Conservation (phyloP, 768 basidiomycete genomes). For the Lactarius indigo region DNA sequence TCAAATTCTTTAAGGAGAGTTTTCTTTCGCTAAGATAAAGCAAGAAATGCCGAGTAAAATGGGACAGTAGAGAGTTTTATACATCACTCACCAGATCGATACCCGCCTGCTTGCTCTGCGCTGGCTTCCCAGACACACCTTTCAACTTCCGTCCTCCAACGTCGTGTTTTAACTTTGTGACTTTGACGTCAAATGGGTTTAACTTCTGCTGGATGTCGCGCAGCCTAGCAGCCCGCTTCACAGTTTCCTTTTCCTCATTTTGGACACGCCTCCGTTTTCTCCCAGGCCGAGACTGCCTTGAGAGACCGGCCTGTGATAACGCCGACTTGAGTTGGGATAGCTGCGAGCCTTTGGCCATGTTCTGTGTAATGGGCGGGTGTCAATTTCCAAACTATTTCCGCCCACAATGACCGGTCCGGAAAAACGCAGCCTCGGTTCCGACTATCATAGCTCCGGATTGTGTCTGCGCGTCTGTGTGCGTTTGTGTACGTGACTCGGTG, state of each 20-base stretch:
- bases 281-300: slow-evolving; percentile 48
- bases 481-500: neutral
- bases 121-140: slow-evolving; percentile 78
- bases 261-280: slow-evolving; percentile 69
- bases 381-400: neutral
- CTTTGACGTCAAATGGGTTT: slow-evolving; percentile 93
- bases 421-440: neutral
- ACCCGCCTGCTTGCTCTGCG: slow-evolving; percentile 85
- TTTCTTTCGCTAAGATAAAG: slow-evolving; percentile 64
- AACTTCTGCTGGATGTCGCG: slow-evolving; percentile 80
- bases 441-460: neutral
- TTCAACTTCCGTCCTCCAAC: slow-evolving; percentile 86
- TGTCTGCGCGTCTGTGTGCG: neutral
- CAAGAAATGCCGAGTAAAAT: slow-evolving; percentile 11
- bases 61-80: slow-evolving; percentile 27
- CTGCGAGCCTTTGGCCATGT: slow-evolving; percentile 84
- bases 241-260: slow-evolving; percentile 71
- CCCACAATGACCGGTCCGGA: neutral
- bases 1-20: slow-evolving; percentile 86
- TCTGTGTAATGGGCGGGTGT: neutral
- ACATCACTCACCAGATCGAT: slow-evolving; percentile 65
- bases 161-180: slow-evolving; percentile 89
- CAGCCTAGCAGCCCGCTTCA: slow-evolving; percentile 74
- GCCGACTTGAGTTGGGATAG: slow-evolving; percentile 87
- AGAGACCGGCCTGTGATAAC: slow-evolving; percentile 75